A percentile compares a stretch with the other conserved stretches of the same genome.
These are phyloP conservation scores for Berkeleyomyces basicola DNA, from an alignment of 2,329 filamentous ascomycete species.

Conservation along the genomic window DNA sequence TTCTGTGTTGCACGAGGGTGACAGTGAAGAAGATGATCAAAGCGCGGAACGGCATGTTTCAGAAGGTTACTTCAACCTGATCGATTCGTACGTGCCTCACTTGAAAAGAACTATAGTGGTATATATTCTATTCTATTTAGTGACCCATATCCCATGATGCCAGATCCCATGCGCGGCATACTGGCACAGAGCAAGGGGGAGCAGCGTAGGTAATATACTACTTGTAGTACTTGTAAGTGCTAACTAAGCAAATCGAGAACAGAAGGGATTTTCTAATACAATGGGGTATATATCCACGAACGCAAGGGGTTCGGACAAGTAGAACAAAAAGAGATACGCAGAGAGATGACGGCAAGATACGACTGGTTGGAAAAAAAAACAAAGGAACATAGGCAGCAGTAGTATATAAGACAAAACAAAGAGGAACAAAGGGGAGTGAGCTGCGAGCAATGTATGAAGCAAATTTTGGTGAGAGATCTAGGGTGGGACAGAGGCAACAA, in stretches of 20 bases:
- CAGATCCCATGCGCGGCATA: neutral
- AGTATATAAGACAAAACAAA: neutral
- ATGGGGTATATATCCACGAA: neutral
- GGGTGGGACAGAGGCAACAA: neutral
- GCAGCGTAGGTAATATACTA: neutral
- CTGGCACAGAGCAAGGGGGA: neutral
- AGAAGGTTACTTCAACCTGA: neutral
- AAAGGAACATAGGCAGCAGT: neutral
- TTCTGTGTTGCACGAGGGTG: conserved; percentile 55
- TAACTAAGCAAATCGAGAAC: neutral
- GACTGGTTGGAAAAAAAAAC: conserved; percentile 5
- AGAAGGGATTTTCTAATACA: neutral
- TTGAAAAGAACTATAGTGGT: neutral
- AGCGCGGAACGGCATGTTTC: conserved; percentile 23
- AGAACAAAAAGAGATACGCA: neutral
- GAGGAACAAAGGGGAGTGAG: neutral
- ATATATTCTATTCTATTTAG: conserved; percentile 8
- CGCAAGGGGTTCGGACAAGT: neutral
- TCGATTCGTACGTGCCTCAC: neutral
- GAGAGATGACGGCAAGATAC: neutral
- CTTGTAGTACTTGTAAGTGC: neutral
- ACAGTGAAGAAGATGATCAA: conserved; percentile 33
- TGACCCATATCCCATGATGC: neutral
- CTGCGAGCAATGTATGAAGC: neutral
- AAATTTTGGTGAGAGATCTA: neutral